These are phyloP conservation scores for Eucalyptus tenuipes DNA, from an alignment of 345 rosid genomes.

Conservation along the genomic window DNA sequence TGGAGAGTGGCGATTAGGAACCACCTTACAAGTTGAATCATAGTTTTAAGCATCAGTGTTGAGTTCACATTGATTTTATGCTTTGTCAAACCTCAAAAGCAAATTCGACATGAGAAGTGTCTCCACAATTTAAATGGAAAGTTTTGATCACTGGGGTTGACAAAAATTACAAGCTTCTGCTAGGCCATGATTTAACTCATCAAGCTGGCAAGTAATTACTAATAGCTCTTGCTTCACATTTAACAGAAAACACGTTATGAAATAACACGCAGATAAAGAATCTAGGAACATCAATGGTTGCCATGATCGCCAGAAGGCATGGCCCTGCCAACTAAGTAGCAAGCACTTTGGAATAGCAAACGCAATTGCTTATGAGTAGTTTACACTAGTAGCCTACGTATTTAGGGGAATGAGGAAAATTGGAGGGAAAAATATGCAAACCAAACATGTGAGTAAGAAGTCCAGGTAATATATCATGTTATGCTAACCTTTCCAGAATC, in stretches of 20 bases:
- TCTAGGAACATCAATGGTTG: background rate
- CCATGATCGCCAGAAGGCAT: background rate
- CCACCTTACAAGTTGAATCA: background rate
- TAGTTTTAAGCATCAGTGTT: background rate
- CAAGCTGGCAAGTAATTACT: background rate
- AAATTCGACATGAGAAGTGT: background rate
- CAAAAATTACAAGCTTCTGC: background rate
- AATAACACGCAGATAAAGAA: background rate
- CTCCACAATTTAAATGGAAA: background rate
- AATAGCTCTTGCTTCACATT: background rate
- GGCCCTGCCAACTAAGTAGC: background rate
- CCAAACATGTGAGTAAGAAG: background rate
- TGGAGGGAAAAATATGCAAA: background rate
- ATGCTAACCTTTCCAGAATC: conserved; percentile 91
- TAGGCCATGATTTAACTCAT: background rate
- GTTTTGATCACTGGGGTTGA: background rate
- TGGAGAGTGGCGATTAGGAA: background rate
- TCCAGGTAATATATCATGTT: background rate
- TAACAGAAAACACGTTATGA: background rate
- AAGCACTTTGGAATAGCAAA: background rate
- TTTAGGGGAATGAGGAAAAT: background rate
- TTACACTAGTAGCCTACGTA: background rate
- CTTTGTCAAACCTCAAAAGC: background rate
- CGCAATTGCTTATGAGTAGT: background rate
- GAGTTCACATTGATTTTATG: background rate